Evolutionary conservation across 1,284 basidiomycete species (phyloP).

Genomic region (Apiotrichum veenhuisii): DNA sequence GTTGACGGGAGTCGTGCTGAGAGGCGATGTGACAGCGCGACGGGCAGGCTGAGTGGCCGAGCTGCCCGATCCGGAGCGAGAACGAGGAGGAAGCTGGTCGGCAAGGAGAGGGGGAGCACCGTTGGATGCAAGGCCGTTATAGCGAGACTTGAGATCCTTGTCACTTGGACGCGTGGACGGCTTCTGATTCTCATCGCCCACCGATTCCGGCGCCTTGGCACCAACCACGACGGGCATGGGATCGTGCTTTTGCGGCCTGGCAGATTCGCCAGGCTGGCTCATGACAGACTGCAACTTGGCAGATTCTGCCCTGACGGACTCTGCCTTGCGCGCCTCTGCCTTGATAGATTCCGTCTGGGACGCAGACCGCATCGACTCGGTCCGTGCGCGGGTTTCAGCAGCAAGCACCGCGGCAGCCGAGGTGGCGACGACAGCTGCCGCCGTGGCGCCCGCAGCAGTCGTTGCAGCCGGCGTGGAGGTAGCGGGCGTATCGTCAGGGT

Average conservation of each 20-base stretch:
- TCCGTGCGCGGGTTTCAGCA: background rate
- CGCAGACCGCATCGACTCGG: background rate
- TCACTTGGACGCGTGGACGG: too few relatives aligned
- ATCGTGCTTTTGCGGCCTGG: too few relatives aligned
- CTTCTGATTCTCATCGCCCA: background rate
- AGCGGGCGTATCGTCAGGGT: background rate
- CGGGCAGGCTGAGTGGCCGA: background rate
- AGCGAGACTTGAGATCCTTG: background rate
- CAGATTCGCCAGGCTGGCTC: too few relatives aligned
- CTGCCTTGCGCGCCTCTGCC: background rate
- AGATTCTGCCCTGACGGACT: background rate
- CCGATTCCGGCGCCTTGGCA: background rate
- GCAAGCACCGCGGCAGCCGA: slow-evolving; percentile 1
- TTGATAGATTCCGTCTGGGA: background rate
- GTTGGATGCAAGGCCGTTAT: background rate
- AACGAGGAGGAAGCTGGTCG: background rate
- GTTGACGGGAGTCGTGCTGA: background rate
- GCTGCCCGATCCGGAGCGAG: background rate
- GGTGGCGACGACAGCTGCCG: background rate
- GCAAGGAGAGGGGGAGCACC: background rate
- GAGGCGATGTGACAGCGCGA: background rate
- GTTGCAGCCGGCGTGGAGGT: background rate
- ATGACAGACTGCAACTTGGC: background rate
- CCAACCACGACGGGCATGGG: background rate
- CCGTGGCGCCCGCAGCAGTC: background rate